A percentile compares a stretch with the other conserved stretches of the same genome.
Conservation (phyloP, 1,284 basidiomycete genomes). For the Lentinula novae-zelandiae region DNA sequence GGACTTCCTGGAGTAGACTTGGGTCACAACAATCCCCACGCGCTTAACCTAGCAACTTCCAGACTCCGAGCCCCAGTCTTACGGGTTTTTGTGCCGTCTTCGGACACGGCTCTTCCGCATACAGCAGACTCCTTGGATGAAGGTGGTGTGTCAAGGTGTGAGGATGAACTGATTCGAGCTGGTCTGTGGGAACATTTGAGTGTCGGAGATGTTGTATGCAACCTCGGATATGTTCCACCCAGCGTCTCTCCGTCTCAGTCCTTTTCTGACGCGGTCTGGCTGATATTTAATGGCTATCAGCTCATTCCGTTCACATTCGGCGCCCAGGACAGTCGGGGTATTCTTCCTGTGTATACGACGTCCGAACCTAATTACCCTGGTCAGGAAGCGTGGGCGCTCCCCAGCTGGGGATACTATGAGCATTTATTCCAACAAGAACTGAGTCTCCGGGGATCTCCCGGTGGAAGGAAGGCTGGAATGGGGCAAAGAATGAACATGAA, state of each 20-base stretch:
- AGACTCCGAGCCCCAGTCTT: slow-evolving; percentile 67
- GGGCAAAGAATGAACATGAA: background rate
- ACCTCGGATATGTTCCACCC: slow-evolving; percentile 66
- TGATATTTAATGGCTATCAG: slow-evolving; percentile 1
- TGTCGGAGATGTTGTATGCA: slow-evolving; percentile 71
- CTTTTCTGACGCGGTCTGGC: slow-evolving; percentile 2
- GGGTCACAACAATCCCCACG: slow-evolving; percentile 40
- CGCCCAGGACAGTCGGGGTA: background rate
- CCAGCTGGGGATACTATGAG: slow-evolving; percentile 15
- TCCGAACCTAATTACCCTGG: background rate
- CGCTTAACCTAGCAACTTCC: slow-evolving; percentile 55
- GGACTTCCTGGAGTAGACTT: background rate
- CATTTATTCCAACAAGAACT: background rate
- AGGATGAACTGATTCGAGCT: slow-evolving; percentile 57
- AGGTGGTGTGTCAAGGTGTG: slow-evolving; percentile 36
- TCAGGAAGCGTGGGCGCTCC: slow-evolving; percentile 11
- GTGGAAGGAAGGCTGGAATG: background rate
- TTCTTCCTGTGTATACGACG: slow-evolving; percentile 1
- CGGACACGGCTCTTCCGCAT: slow-evolving; percentile 34
- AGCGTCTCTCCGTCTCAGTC: background rate
- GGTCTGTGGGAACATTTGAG: slow-evolving; percentile 71
- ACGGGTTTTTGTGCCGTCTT: slow-evolving; percentile 71
- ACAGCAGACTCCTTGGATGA: slow-evolving; percentile 26
- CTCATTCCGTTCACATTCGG: slow-evolving; percentile 5
- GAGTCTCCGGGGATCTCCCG: background rate